phyloP scores from a whole-genome alignment of 495 filamentous ascomycete species.

The Aspergillus nidulans region DNA sequence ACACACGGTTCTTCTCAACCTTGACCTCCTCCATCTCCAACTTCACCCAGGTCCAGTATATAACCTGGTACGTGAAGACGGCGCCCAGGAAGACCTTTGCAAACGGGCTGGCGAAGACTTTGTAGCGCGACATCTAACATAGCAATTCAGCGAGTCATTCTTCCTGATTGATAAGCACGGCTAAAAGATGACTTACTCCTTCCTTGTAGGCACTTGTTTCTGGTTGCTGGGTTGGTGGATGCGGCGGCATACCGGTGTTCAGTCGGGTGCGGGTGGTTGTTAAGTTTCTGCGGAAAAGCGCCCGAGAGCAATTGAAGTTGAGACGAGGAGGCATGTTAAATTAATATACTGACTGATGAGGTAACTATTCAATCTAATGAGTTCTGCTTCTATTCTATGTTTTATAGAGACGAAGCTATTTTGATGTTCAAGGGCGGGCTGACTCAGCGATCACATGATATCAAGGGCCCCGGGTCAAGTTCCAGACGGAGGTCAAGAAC shows the following conservation, averaged over 20 bases:
- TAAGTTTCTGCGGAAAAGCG: slow-evolving; percentile 8
- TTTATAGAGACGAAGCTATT: background rate
- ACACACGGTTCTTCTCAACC: slow-evolving; percentile 53
- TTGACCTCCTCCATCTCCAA: slow-evolving; percentile 75
- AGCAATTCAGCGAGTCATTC: background rate
- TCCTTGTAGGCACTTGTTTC: slow-evolving; percentile 20
- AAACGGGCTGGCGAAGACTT: slow-evolving; percentile 71
- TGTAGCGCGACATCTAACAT: slow-evolving; percentile 67
- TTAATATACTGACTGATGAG: background rate
- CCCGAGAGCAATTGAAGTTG: background rate
- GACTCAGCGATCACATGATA: slow-evolving; percentile 42
- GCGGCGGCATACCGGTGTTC: slow-evolving; percentile 1
- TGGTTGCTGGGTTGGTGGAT: slow-evolving; percentile 6
- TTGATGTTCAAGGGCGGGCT: slow-evolving; percentile 1
- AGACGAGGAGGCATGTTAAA: slow-evolving; percentile 1
- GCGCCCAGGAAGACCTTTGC: slow-evolving; percentile 81
- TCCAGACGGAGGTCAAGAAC: slow-evolving; percentile 22
- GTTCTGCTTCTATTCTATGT: background rate
- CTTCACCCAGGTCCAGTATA: slow-evolving; percentile 82
- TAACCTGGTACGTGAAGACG: slow-evolving; percentile 80
- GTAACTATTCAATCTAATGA: background rate
- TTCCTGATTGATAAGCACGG: background rate
- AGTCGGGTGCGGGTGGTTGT: slow-evolving; percentile 12
- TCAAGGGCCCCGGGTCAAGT: slow-evolving; percentile 21
- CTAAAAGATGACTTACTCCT: slow-evolving; percentile 12